Base-by-base conservation (phyloP, 2,329 filamentous ascomycete genomes). In the Helotiales sp. region DNA sequence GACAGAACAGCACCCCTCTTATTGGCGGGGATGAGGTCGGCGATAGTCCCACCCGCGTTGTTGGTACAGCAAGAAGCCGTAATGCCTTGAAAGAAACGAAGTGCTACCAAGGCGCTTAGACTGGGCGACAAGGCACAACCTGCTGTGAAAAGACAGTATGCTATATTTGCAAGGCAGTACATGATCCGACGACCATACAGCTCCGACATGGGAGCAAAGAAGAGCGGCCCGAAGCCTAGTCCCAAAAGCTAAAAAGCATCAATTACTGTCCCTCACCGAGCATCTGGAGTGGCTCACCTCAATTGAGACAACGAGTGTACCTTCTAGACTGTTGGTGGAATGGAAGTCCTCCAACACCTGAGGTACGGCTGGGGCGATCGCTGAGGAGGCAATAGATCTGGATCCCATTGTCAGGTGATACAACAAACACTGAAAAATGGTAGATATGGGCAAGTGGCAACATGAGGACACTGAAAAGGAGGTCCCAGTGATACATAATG, bases 201-300 rank as follows among this genome's bases (percentile, higher is more conserved):
- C 68, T 89, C 86, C 1, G 79, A 82, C 52, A 86, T 63, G 0
- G 83, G 83, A 1, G 82, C 80, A 3, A 86, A 69, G 51, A 84
- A 73, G 9, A 86, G 69, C 0, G 83, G 83, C 0, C 83, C 83
- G 13, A 84, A 86, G 2, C 82, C 82, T 0, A 87, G 71, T 3
- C 87, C 70, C 66, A 84, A 87, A n/a, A n/a, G n/a, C n/a, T n/a
- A n/a, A n/a, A n/a, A n/a, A n/a, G n/a, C n/a, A n/a, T n/a, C n/a
- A n/a, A n/a, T n/a, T n/a, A n/a, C n/a, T n/a, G n/a, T n/a, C n/a
- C n/a, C n/a, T n/a, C n/a, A n/a, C n/a, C n/a, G n/a, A n/a, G n/a
- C n/a, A n/a, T n/a, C n/a, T n/a, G n/a, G n/a, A n/a, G n/a, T n/a
- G n/a, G n/a, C n/a, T n/a, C n/a, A n/a, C n/a, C n/a, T n/a, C n/a